Conservation (phyloP, 306 rosid genomes). For the Purshia tridentata region DNA sequence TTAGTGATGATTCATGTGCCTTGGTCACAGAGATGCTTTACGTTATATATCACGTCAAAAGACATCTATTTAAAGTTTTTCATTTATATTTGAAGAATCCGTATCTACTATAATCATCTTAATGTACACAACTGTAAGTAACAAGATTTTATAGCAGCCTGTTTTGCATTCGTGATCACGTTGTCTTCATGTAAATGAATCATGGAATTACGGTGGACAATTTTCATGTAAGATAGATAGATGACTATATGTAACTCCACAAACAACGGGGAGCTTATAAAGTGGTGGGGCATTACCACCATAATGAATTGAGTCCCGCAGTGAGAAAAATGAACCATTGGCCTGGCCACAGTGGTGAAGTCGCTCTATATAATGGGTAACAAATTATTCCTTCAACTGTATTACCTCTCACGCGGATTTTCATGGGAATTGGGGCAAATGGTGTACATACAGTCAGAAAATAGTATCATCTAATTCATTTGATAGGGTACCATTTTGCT, state of each 20-base stretch:
- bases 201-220: neutral
- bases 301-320: too few relatives aligned
- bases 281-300: too few relatives aligned
- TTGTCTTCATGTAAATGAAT: too few relatives aligned
- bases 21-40: conserved; percentile 11
- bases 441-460: neutral
- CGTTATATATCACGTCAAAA: neutral
- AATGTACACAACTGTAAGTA: conserved; percentile 18
- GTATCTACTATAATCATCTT: neutral
- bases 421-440: too few relatives aligned
- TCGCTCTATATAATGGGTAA: too few relatives aligned
- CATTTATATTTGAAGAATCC: neutral
- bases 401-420: too few relatives aligned
- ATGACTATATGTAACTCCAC: too few relatives aligned
- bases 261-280: too few relatives aligned
- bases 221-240: neutral
- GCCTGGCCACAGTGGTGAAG: too few relatives aligned
- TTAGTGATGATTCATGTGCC: conserved; percentile 13
- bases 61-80: neutral
- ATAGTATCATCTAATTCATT: neutral
- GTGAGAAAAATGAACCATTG: too few relatives aligned
- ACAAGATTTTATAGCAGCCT: neutral
- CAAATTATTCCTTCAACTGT: too few relatives aligned
- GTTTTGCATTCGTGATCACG: neutral
- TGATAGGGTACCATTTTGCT: too few relatives aligned